A percentile compares a stretch with the other conserved stretches of the same genome.
Conservation (phyloP, 2,329 filamentous ascomycete genomes). For the Cordyceps fumosorosea region DNA sequence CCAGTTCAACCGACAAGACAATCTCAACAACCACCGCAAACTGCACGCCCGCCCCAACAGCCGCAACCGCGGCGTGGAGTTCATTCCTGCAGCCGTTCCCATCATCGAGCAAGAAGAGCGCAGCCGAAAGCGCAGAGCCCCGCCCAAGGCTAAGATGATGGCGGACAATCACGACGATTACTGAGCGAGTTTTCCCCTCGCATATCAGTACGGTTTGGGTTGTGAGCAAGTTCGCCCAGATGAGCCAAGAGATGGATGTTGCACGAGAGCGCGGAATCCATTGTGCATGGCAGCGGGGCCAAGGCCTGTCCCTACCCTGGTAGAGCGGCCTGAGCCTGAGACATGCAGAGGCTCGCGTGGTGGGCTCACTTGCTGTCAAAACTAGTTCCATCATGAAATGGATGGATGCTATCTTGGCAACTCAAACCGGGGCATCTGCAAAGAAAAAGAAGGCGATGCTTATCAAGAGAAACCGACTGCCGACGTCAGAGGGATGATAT, state of each 20-base stretch:
- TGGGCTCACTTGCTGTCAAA: background rate
- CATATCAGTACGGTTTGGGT: background rate
- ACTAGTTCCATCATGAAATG: no score
- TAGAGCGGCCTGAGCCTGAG: slow-evolving; percentile 2
- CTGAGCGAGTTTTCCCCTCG: slow-evolving; percentile 13
- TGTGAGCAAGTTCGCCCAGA: background rate
- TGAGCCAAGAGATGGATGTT: background rate
- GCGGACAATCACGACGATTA: slow-evolving; percentile 27
- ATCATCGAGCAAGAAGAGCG: slow-evolving; percentile 35
- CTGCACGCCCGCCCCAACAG: slow-evolving; percentile 33
- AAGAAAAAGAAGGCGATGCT: background rate
- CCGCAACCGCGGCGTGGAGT: slow-evolving; percentile 34
- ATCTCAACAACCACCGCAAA: slow-evolving; percentile 37
- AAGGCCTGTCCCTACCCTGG: background rate
- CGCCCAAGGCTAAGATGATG: slow-evolving; percentile 30
- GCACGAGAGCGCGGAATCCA: background rate
- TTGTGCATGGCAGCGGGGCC: background rate
- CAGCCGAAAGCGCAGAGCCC: slow-evolving; percentile 32
- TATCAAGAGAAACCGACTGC: background rate
- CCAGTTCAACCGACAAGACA: slow-evolving; percentile 36
- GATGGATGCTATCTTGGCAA: background rate
- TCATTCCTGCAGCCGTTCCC: slow-evolving; percentile 32
- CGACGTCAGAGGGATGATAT: background rate
- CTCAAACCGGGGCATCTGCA: background rate
- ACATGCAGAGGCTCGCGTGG: slow-evolving; percentile 11